phyloP scores from a whole-genome alignment of 2,329 filamentous ascomycete genomes.

The Parafenestella ontariensis region DNA sequence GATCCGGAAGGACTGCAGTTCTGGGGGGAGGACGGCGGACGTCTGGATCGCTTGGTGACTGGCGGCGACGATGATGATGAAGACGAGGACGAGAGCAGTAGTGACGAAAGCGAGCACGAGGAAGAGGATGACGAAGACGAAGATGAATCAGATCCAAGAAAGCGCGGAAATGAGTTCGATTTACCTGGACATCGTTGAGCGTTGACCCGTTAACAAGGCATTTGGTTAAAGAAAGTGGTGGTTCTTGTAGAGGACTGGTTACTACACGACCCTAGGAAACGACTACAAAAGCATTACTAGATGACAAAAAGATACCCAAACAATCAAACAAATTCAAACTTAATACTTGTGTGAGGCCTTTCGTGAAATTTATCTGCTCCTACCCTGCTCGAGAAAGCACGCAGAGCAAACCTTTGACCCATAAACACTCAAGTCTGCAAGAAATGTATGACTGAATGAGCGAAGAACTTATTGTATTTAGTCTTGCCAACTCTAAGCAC shows the following conservation, averaged over 20 bases:
- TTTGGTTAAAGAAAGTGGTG: conserved; percentile 11
- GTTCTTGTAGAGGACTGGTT: not conserved
- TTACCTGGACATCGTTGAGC: conserved; percentile 49
- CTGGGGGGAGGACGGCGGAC: conserved; percentile 42
- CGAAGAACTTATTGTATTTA: too few species aligned
- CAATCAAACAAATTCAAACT: not conserved
- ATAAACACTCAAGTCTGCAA: too few species aligned
- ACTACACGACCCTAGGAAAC: not conserved
- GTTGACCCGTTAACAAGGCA: conserved; percentile 25
- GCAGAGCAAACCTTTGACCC: too few species aligned
- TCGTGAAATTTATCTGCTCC: not conserved
- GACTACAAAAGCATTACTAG: not conserved
- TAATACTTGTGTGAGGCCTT: not conserved
- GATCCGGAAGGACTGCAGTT: conserved; percentile 41
- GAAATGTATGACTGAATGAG: too few species aligned
- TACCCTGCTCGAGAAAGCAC: not conserved
- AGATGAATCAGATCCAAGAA: conserved; percentile 29
- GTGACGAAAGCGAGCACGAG: conserved; percentile 46
- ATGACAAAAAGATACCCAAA: conserved; percentile 5
- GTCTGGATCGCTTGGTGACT: conserved; percentile 29
- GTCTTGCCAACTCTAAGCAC: too few species aligned
- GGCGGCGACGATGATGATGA: conserved; percentile 39
- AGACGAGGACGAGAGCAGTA: conserved; percentile 42
- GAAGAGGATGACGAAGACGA: conserved; percentile 38
- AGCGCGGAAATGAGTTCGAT: conserved; percentile 38